Base-by-base conservation (phyloP, 2,329 filamentous ascomycete species). In the Orbilia ellipsospora region DNA sequence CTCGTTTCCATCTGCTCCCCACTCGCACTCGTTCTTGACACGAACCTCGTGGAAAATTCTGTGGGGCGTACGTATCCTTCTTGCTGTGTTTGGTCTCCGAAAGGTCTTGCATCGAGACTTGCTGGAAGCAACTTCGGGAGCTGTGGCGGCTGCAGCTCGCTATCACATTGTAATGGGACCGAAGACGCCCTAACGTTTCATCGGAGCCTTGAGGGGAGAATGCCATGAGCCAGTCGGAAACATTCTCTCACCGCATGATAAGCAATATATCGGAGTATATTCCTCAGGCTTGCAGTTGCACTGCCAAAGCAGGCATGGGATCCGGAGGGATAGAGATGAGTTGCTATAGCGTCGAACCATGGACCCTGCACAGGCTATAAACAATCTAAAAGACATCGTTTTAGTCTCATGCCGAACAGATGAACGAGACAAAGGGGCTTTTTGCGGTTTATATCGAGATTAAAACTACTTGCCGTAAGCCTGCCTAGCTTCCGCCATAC, bases 181-280 rank as follows among this genome's bases (percentile, higher is more conserved):
- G 48, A 7, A 18, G 50, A 40, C 61, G 16, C 36, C 15, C 23
- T 51, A 12, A 48, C 18, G 57, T 7, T 31, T 18, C 42, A 12
- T 55, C 20, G 13, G 44, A 48, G 16, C 50, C 50, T 23, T 26
- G 50, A 52, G 18, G 54, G 44, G 15, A 48, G 44, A 48, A 36
- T 12, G 44, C 15, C 40, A 66, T 36, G 40, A 20, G 48, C 69
- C 51, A 62, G 56, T 74, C 69, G 63, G 69, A 68, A 48, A 52
- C 70, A 67, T 68, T 44, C 20, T 48, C 26, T 36, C 20, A 23
- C 5, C 52, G 20, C n/a, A 36, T 59, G 51, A 57, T 63, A 59
- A 68, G 70, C 70, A 68, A 68, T 68, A 28, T 74, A 68, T 74
- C 70, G 70, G 70, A 54, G 63, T 74, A 74, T 74, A 74, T 74